Base-by-base conservation (phyloP, 2,329 filamentous ascomycete genomes). In the Aspergillus sp. region DNA sequence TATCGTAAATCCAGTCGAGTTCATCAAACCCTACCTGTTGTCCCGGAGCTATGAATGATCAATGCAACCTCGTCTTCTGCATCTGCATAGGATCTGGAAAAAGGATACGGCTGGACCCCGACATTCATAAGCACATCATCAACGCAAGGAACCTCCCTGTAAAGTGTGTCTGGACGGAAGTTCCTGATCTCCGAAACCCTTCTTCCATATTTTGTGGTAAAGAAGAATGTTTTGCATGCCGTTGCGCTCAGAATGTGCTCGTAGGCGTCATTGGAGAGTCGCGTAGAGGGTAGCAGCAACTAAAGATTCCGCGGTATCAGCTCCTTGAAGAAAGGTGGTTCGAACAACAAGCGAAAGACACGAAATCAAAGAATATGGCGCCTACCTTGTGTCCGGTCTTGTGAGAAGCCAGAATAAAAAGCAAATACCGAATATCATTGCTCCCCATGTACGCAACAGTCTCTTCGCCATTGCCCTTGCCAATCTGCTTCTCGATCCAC, bases 41-140 rank as follows among this genome's bases (percentile, higher is more conserved):
- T 73, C 5, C 73, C 73, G 9, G 72, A 75, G 18, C 71, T 75
- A 54, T 75, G 73, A 31, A 72, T 68, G 18, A 74, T 70, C 9
- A 70, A 50, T 12, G 66, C 63, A 7, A 65, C 55, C 6, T 69
- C 60, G 20, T 72, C 55, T 46, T 69, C 66, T 0, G 56, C 63
- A 14, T 71, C 64, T 7, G 65, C 53, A 31, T 58, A 68, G 2
- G 65, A 57, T 50, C 64, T 69, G 2, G 39, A 52, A 20, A 55
- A 67, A 0, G 63, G 61, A 63, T 59, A 52, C 2, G 49, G 51
- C 11, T 31, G 16, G 6, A n/a, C 20, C 7, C 18, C 32, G 11
- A 18, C 26, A 12, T 14, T 4, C 16, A 45, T 24, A 4, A 60
- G 24, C 4, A 60, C 16, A 4, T 60, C 58, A 2, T 7, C 22